Percentiles rank a stretch among this genome's conserved stretches.
Evolutionary conservation across 225 moss, liverwort and hornwort species (phyloP).

Genomic region (Bryum argenteum): DNA sequence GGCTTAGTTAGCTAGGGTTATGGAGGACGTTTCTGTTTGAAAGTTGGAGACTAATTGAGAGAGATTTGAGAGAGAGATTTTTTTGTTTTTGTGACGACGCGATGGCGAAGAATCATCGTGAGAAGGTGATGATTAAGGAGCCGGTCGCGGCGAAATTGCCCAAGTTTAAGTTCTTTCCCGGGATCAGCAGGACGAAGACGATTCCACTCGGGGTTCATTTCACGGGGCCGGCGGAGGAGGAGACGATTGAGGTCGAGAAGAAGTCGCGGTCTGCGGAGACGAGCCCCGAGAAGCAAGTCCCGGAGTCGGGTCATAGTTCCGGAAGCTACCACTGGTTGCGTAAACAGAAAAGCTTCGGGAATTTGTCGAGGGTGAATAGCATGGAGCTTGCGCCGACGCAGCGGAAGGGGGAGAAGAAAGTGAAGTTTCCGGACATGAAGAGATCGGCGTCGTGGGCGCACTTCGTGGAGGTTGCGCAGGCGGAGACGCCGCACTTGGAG

Average conservation of each 20-base stretch:
- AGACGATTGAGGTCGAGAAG: constrained; percentile 16
- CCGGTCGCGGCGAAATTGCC: constrained; percentile 30
- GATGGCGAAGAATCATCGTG: constrained; percentile 49
- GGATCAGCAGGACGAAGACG: constrained; percentile 33
- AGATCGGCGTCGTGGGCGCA: constrained; percentile 54
- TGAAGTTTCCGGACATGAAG: constrained; percentile 41
- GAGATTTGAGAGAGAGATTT: not conserved
- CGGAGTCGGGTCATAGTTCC: not conserved
- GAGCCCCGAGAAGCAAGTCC: constrained; percentile 39
- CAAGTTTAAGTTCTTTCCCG: constrained; percentile 38
- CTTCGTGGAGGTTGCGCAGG: constrained; percentile 40
- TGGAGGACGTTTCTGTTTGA: constrained; percentile 33
- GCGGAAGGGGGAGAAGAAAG: constrained; percentile 22
- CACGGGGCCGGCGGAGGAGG: constrained; percentile 16
- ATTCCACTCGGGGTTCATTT: constrained; percentile 48
- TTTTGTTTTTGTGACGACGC: not conserved
- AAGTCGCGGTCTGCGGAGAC: constrained; percentile 53
- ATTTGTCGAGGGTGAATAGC: constrained; percentile 33
- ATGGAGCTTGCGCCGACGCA: not conserved
- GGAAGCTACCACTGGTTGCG: constrained; percentile 8
- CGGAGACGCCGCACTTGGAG: constrained; percentile 40
- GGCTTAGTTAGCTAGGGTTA: constrained; percentile 26
- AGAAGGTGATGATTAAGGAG: constrained; percentile 48
- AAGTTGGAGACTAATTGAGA: too few relatives aligned
- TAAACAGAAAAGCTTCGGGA: constrained; percentile 24